Evolutionary conservation across 1,284 basidiomycete species (phyloP), one percentile per base, ranked within the genome.

Genomic region (Puccinia triticina): DNA sequence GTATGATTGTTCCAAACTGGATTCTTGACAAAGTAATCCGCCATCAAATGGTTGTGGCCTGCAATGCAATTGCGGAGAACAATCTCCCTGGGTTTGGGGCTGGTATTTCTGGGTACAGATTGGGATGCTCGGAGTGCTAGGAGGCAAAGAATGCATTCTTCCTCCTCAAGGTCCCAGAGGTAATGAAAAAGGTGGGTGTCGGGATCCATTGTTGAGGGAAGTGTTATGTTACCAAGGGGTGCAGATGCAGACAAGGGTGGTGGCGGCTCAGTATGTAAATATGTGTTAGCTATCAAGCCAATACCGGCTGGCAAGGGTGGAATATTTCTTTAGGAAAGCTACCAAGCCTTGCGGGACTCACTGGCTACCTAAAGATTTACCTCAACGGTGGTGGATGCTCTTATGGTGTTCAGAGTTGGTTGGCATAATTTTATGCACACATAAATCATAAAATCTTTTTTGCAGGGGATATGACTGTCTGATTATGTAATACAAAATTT

Each of bases 341-440:
- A 64, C 26, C 12, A 5, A 64, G 61, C n/a, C 29, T 16, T 21
- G 26, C 34, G 61, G 34, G 61, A 5, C 26, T 64, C 34, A 26
- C 14, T 64, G 26, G 61, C 61, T 32, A 64, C n/a, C n/a, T n/a
- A n/a, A n/a, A n/a, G n/a, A n/a, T n/a, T n/a, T n/a, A n/a, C n/a
- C n/a, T n/a, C n/a, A 26, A 64, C 61, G 34, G 21, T 11, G n/a
- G 61, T 64, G 61, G 61, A 64, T 64, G 61, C 61, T 64, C 61
- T 64, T 18, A 64, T 14, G 23, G 50, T 53, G 11, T 46, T n/a
- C n/a, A n/a, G n/a, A n/a, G n/a, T n/a, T n/a, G n/a, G n/a, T n/a
- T n/a, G n/a, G n/a, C n/a, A n/a, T 46, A 46, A 46, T 46, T 46
- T 46, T 46, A 8, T 7, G 43, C 43, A 46, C 8, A 46, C 7